Evolutionary conservation across 495 filamentous ascomycete genomes (phyloP).

Genomic region (Aspergillus campestris): DNA sequence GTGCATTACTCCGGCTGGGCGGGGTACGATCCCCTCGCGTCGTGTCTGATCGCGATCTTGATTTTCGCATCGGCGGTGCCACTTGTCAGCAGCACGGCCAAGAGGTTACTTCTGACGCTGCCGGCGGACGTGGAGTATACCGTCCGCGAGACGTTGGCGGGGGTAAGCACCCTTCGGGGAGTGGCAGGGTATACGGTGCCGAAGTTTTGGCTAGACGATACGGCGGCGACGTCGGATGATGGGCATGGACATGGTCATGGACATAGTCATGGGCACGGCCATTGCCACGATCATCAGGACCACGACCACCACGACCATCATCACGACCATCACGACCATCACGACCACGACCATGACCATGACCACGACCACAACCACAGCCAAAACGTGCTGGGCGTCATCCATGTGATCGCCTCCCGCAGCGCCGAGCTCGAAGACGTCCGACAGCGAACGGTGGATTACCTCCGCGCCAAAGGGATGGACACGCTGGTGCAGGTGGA

Average conservation of each 20-base stretch:
- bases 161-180: constrained; percentile 72
- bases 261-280: constrained; percentile 14
- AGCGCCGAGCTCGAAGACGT: constrained; percentile 70
- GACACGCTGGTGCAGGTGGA: constrained; percentile 72
- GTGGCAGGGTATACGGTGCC: constrained; percentile 82
- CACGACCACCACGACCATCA: constrained; percentile 18
- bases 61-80: constrained; percentile 87
- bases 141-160: constrained; percentile 75
- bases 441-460: constrained; percentile 52
- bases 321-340: constrained; percentile 17
- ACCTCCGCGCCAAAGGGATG: constrained; percentile 52
- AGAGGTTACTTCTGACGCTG: constrained; percentile 71
- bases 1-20: constrained; percentile 82
- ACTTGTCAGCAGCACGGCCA: constrained; percentile 75
- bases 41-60: constrained; percentile 84
- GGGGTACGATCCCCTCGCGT: constrained; percentile 93
- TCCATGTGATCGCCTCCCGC: constrained; percentile 69
- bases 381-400: constrained; percentile 57
- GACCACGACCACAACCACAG: constrained; percentile 17
- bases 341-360: constrained; percentile 8
- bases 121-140: constrained; percentile 83
- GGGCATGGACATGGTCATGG: constrained; percentile 18
- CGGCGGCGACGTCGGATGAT: constrained; percentile 24
- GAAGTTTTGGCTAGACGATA: constrained; percentile 89
- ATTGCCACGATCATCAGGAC: constrained; percentile 9